Base-by-base conservation (phyloP, 768 basidiomycete species). In the Tulasnella sp. region DNA sequence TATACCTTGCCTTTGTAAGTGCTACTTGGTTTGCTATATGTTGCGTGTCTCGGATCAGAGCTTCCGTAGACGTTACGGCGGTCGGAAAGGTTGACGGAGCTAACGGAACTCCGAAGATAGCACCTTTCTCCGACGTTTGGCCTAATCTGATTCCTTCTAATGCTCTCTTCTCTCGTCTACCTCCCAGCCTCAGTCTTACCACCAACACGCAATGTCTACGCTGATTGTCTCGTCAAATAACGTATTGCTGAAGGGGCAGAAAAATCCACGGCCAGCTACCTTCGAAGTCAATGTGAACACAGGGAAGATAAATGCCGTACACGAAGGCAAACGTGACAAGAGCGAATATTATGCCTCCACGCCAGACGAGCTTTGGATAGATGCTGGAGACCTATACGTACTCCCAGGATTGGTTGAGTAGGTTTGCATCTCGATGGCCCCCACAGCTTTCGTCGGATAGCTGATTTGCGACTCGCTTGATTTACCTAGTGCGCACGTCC, bases 381-480 rank as follows among this genome's bases (percentile, higher is more conserved):
- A 92, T 82, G 90, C 88, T 24, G 91, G 89, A 27, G 85, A 90
- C 62, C 88, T 89, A 79, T 83, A 88, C 56, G 85, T 96, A 42
- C 87, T 96, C 21, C 94, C 94, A 9, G 94, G 94, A 34, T 88
- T 95, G 44, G 91, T 96, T 62, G 94, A 96, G 94, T 93, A 82
- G 78, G 91, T 86, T 39, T 10, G 19, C 56, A 38, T 73, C 34
- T 52, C 42, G 5, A n/a, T 21, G 9, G 75, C 18, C n/a, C 27
- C 27, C 19, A 27, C 31, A 31, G n/a, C n/a, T n/a, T n/a, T n/a
- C n/a, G n/a, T n/a, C 71, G 27, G 9, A 42, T 75, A 6, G n/a
- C 71, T 44, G 42, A 36, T 19, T 14, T 34, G 19, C 46, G 14
- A 8, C 21, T 31, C 36, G 44, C 21, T 5, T 21, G 71, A 72